Evolutionary conservation across 2,329 filamentous ascomycete species (phyloP).

Genomic region (Arthrinium puccinioides): DNA sequence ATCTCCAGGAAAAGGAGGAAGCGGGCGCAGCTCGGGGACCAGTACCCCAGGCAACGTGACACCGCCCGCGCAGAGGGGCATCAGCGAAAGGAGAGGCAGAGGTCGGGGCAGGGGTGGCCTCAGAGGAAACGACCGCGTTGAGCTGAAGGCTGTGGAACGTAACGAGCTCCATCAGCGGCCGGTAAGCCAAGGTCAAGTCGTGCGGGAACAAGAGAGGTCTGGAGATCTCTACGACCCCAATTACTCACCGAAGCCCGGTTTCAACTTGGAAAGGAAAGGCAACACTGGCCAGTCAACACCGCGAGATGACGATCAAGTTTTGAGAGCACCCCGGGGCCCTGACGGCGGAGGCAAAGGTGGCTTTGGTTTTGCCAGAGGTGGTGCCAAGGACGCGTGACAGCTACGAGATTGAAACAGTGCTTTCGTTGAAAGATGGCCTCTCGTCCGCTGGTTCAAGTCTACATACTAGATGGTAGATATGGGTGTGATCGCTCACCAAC

Average conservation of each 20-base stretch:
- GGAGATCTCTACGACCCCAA: conserved; percentile 73
- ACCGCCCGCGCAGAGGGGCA: conserved; percentile 38
- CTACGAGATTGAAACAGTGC: no score
- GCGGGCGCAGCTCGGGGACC: conserved; percentile 35
- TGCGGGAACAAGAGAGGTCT: no score
- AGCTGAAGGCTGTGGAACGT: conserved; percentile 16
- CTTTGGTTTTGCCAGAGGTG: conserved; percentile 66
- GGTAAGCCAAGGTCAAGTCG: no score
- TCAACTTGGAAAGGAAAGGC: conserved; percentile 34
- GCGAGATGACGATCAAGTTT: conserved; percentile 57
- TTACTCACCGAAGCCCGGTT: conserved; percentile 58
- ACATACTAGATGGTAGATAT: neutral
- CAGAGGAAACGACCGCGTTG: conserved; percentile 23
- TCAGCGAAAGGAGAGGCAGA: conserved; percentile 41
- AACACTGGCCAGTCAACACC: conserved; percentile 38
- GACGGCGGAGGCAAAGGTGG: conserved; percentile 70
- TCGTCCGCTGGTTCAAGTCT: no score
- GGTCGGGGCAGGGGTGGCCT: conserved; percentile 37
- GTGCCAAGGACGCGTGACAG: conserved; percentile 43
- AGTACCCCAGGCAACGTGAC: conserved; percentile 57
- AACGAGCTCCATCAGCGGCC: conserved; percentile 18
- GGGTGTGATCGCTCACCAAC: conserved; percentile 55
- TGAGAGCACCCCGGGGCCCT: conserved; percentile 67
- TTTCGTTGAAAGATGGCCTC: no score
- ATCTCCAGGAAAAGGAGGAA: conserved; percentile 19